Evolutionary conservation across 2,329 filamentous ascomycete species (phyloP), one percentile per base, ranked within the genome.

Genomic region (Aspergillus neoniger): DNA sequence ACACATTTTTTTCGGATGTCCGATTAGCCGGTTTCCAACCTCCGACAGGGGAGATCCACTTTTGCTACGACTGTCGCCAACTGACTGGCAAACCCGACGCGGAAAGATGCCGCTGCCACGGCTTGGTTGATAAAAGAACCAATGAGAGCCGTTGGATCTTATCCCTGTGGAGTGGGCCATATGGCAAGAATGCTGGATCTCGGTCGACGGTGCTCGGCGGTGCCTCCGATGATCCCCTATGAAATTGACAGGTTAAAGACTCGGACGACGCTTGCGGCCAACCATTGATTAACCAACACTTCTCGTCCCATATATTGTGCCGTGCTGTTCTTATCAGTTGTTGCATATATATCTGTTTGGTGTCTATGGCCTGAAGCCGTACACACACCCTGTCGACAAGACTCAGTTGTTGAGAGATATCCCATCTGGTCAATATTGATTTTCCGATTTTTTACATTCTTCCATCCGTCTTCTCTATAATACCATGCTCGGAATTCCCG

Each of bases 141-240:
- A 32, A 25, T 47, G 19, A 55, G 17, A 30, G 32, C 5, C 52
- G 23, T 25, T 25, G 8, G 36, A 17, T 19, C 21, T 19, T 38
- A 38, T 19, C 23, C 9, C n/a, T 8, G 23, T 12, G 21, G 14
- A 54, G 39, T 28, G 36, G 38, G 51, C 21, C 51, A 14, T 43
- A 19, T 54, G 52, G 23, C n/a, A 55, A 14, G 15, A n/a, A 25
- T 28, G 25, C 39, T 43, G 52, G 17, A 17, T 43, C 21, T 53
- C 38, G 25, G 38, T 38, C 39, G 30, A 15, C 44, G 32, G 12
- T 50, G 28, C 51, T 65, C 59, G 59, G 63, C 58, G 57, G 57
- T 38, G 23, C 43, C 19, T 62, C 61, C 62, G 62, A 62, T 36
- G 62, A 62, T 36, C 44, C 52, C 39, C 50, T 21, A 12, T 17